Conservation (phyloP, 2,329 filamentous ascomycete genomes). For the Aspergillus arachidicola region DNA sequence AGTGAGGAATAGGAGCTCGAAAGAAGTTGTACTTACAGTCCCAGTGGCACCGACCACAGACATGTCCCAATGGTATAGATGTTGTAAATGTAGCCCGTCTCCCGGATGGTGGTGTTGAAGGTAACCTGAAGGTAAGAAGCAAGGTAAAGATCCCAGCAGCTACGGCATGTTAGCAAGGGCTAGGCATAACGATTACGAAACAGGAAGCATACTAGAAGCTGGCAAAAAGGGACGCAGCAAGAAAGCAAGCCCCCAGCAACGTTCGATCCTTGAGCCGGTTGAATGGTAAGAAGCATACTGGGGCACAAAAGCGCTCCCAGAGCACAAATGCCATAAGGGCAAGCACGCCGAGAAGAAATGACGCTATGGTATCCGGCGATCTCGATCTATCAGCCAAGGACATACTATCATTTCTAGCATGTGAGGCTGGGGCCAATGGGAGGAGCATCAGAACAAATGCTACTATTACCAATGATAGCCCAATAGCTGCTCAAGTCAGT, state of each 20-base stretch:
- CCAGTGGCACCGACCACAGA: conserved; percentile 23
- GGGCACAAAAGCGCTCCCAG: conserved; percentile 25
- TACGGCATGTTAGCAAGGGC: background rate
- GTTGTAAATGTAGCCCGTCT: conserved; percentile 28
- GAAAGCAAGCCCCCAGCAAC: conserved; percentile 25
- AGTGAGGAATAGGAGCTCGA: no score
- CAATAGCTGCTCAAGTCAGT: conserved; percentile 22
- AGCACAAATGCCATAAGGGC: conserved; percentile 21
- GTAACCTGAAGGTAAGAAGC: conserved; percentile 31
- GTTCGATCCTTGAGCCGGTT: conserved; percentile 26
- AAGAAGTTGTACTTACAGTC: conserved; percentile 10
- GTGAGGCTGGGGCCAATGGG: conserved; percentile 30
- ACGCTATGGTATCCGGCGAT: conserved; percentile 25
- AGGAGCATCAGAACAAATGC: conserved; percentile 33
- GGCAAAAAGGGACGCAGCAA: conserved; percentile 17
- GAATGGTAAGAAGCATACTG: conserved; percentile 26
- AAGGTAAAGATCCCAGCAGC: conserved; percentile 22
- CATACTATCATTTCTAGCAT: conserved; percentile 8
- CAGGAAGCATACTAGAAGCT: conserved; percentile 8
- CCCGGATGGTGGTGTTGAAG: conserved; percentile 21
- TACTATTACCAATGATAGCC: conserved; percentile 31
- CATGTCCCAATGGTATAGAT: conserved; percentile 26
- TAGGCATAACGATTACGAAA: background rate
- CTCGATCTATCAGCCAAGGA: conserved; percentile 24
- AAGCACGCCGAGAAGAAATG: conserved; percentile 21